phyloP scores from a whole-genome alignment of 306 rosid species.

The Dalbergia cultrata region DNA sequence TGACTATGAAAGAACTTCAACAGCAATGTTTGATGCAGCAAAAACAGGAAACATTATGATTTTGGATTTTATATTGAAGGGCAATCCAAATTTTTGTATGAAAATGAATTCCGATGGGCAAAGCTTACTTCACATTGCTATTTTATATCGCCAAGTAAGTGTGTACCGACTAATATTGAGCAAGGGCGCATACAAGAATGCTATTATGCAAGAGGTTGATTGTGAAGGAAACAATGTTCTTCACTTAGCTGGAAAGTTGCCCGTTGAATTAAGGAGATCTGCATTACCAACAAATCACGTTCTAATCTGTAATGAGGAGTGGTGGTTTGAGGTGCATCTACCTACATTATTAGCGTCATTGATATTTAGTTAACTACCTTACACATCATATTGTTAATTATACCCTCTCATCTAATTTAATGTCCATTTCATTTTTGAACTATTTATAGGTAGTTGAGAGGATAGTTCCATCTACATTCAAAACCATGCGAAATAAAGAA shows the following conservation, averaged over 20 bases:
- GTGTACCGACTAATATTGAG: background rate
- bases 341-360: no score
- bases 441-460: conserved; percentile 9
- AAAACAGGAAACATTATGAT: background rate
- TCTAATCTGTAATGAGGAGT: background rate
- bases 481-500: background rate
- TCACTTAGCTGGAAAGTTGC: conserved; percentile 19
- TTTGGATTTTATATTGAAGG: background rate
- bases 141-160: background rate
- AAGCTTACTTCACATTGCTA: conserved; percentile 1
- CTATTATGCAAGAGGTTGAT: background rate
- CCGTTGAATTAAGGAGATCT: background rate
- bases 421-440: background rate
- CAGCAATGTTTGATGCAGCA: conserved; percentile 1
- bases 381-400: background rate
- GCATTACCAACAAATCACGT: background rate
- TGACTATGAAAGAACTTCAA: background rate
- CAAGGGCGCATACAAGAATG: background rate
- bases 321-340: background rate
- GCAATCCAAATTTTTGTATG: background rate
- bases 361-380: background rate
- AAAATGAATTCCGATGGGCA: background rate
- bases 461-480: background rate
- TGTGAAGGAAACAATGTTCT: background rate
- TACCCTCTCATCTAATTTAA: background rate